These are phyloP conservation scores for Dictyostelium purpureum DNA, from an alignment of 78 protist species.

Conservation along the genomic window DNA sequence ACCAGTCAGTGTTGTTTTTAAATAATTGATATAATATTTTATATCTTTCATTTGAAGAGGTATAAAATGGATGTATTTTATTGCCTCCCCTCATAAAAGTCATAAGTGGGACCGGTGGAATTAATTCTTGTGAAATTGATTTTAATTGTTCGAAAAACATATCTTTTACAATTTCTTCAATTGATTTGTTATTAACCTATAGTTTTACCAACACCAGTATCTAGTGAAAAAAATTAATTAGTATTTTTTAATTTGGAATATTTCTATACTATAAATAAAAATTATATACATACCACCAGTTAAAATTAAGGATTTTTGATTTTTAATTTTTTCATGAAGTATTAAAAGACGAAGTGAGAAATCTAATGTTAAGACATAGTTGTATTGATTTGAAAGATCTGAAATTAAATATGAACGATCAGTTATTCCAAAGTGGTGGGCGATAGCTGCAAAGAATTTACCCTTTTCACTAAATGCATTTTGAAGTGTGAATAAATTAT, in stretches of 20 bases:
- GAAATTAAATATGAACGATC: not conserved
- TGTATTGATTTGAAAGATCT: slow-evolving; percentile 11
- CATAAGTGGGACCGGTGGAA: not conserved
- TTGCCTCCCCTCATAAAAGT: too few species aligned
- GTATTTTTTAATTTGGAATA: too few species aligned
- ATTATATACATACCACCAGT: too few species aligned
- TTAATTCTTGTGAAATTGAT: not conserved
- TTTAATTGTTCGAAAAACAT: slow-evolving; percentile 16
- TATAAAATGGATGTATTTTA: not conserved
- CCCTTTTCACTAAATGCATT: not conserved
- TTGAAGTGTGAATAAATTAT: not conserved
- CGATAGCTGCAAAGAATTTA: not conserved
- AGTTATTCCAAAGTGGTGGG: not conserved
- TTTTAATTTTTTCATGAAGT: slow-evolving; percentile 47
- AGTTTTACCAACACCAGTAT: slow-evolving; percentile 79
- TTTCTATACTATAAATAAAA: too few species aligned
- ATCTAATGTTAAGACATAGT: slow-evolving; percentile 52
- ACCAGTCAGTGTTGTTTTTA: not conserved
- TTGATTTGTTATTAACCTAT: not conserved
- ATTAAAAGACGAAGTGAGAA: slow-evolving; percentile 27
- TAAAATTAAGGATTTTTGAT: slow-evolving; percentile 23
- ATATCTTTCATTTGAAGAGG: not conserved
- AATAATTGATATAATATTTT: not conserved
- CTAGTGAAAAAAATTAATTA: too few species aligned
- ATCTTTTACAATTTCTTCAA: not conserved